These are phyloP conservation scores for Xylariaceae sp. DNA, from an alignment of 2,329 filamentous ascomycete species.

Conservation along the genomic window DNA sequence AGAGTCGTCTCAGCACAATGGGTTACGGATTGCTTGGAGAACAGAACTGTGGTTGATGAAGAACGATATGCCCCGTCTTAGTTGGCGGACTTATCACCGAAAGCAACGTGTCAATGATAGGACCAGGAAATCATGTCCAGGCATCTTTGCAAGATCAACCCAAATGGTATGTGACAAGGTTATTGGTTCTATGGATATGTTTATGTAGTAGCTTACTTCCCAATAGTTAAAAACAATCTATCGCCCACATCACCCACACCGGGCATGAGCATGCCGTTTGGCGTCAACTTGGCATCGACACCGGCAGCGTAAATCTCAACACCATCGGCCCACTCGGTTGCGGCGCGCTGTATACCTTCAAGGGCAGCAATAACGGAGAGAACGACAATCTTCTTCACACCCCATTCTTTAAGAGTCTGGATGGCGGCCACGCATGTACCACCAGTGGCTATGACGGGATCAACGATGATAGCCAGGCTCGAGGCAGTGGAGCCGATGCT, in stretches of 20 bases:
- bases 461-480: slow-evolving; percentile 74
- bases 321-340: slow-evolving; percentile 71
- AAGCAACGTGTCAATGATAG: background rate
- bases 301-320: slow-evolving; percentile 80
- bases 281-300: slow-evolving; percentile 69
- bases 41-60: slow-evolving; percentile 76
- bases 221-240: slow-evolving; percentile 81
- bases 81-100: background rate
- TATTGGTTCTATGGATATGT: too few species aligned
- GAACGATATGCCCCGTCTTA: slow-evolving; percentile 48
- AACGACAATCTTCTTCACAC: slow-evolving; percentile 75
- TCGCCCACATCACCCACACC: slow-evolving; percentile 90
- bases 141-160: too few species aligned
- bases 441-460: slow-evolving; percentile 91
- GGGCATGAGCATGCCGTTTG: slow-evolving; percentile 84
- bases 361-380: slow-evolving; percentile 70
- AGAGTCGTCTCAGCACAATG: slow-evolving; percentile 67
- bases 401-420: slow-evolving; percentile 86
- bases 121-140: too few species aligned
- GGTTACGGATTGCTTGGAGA: slow-evolving; percentile 77
- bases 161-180: too few species aligned
- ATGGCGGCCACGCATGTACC: slow-evolving; percentile 88
- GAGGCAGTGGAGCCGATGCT: slow-evolving; percentile 28
- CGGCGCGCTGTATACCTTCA: slow-evolving; percentile 67
- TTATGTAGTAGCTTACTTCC: slow-evolving; percentile 71